phyloP scores from a whole-genome alignment of 805 yeast genomes.

The Candida chilensis region DNA sequence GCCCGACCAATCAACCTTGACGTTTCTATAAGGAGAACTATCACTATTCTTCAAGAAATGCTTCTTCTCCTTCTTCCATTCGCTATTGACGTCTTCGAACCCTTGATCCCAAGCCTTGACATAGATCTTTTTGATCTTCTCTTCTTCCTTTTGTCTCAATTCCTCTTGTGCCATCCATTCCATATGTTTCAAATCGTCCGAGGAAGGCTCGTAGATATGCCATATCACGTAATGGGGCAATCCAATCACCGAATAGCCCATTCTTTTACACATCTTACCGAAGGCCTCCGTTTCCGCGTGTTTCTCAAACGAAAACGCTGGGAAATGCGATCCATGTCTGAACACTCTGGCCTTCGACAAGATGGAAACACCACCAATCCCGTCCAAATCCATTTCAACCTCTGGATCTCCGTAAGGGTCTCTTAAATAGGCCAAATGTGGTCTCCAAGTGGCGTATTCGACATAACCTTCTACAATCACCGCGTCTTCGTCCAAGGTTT shows the following conservation, averaged over 20 bases:
- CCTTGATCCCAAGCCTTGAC: constrained; percentile 70
- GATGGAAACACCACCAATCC: constrained; percentile 96
- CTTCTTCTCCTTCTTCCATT: constrained; percentile 67
- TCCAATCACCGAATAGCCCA: constrained; percentile 85
- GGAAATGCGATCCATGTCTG: constrained; percentile 85
- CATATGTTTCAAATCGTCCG: constrained; percentile 78
- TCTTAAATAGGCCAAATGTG: constrained; percentile 88
- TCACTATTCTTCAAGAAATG: constrained; percentile 74
- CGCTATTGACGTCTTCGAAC: constrained; percentile 63
- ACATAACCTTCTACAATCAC: constrained; percentile 97
- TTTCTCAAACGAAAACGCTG: constrained; percentile 90
- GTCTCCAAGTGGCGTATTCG: constrained; percentile 97
- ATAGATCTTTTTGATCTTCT: constrained; percentile 54
- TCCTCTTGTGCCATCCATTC: constrained; percentile 86
- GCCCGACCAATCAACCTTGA: constrained; percentile 65
- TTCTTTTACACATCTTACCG: constrained; percentile 77
- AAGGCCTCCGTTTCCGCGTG: constrained; percentile 99
- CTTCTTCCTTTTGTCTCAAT: constrained; percentile 51
- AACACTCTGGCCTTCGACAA: constrained; percentile 82
- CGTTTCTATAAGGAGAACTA: constrained; percentile 34
- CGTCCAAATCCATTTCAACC: constrained; percentile 88
- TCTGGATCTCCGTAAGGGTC: constrained; percentile 95
- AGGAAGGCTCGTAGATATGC: constrained; percentile 95
- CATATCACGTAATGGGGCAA: constrained; percentile 92
- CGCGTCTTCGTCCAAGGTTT: constrained; percentile 78